Conservation (phyloP, 352 stramenopile genomes). For the Thraustochytrium striatum region DNA sequence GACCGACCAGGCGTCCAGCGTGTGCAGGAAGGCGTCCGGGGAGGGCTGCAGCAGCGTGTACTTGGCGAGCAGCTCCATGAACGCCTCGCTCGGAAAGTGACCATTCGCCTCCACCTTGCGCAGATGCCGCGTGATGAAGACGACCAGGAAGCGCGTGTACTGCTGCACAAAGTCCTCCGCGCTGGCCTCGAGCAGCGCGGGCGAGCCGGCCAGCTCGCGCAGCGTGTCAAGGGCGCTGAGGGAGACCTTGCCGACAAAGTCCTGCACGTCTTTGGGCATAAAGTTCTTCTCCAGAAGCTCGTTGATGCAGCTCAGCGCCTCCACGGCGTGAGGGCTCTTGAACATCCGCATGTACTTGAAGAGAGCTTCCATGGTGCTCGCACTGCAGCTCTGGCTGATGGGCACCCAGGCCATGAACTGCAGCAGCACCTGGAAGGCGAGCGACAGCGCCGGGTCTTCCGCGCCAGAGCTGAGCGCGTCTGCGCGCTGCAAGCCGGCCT, state of each 20-base stretch:
- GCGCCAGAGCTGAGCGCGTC: not conserved
- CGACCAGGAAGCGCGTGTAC: slow-evolving; percentile 33
- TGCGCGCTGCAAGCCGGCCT: not conserved
- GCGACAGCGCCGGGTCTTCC: not conserved
- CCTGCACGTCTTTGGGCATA: not conserved
- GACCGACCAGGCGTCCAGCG: slow-evolving; percentile 21
- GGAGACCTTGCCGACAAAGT: slow-evolving; percentile 2
- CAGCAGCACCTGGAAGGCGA: not conserved
- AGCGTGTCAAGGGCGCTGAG: slow-evolving; percentile 14
- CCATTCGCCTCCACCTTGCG: not conserved
- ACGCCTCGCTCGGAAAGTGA: not conserved
- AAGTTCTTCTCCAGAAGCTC: slow-evolving; percentile 42
- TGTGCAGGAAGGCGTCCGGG: slow-evolving; percentile 27
- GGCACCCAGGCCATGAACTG: slow-evolving; percentile 6
- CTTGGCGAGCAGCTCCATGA: slow-evolving; percentile 16
- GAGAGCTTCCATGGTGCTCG: not conserved
- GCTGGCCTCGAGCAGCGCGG: not conserved
- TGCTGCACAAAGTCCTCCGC: slow-evolving; percentile 4
- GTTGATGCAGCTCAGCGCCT: slow-evolving; percentile 46
- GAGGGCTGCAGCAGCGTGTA: slow-evolving; percentile 30
- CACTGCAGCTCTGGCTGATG: not conserved
- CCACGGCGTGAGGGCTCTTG: not conserved
- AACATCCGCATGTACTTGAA: slow-evolving; percentile 33
- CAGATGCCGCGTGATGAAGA: slow-evolving; percentile 5
- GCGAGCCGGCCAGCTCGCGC: not conserved